Evolutionary conservation across 371 early-diverging fungal species (phyloP).

Genomic region (Ecytonucleospora hepatopenaei): DNA sequence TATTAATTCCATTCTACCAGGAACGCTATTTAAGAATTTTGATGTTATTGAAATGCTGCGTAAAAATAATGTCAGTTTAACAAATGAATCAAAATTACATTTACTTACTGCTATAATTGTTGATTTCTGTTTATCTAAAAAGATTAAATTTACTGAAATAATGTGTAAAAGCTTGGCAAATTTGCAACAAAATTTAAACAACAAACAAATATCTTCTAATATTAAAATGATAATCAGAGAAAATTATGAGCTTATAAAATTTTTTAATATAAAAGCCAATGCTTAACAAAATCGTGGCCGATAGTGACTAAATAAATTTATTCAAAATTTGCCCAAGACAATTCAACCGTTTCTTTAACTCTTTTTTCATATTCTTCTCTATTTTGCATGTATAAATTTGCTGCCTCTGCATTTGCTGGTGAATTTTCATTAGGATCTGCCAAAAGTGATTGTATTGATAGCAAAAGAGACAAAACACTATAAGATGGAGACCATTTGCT

Average conservation of each 20-base stretch:
- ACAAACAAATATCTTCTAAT: no score
- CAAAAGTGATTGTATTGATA: slow-evolving; percentile 80
- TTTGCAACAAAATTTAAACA: no score
- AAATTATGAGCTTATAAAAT: no score
- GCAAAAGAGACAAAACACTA: slow-evolving; percentile 81
- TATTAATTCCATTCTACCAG: slow-evolving; percentile 10
- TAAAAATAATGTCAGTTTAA: neutral
- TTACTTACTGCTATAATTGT: neutral
- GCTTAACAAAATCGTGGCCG: neutral
- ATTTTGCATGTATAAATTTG: slow-evolving; percentile 53
- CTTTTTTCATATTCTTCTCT: slow-evolving; percentile 46
- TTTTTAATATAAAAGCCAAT: no score
- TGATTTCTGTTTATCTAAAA: no score
- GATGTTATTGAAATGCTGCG: neutral
- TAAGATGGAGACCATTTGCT: slow-evolving; percentile 72
- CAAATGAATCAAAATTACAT: neutral
- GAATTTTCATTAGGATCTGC: slow-evolving; percentile 89
- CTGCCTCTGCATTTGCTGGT: slow-evolving; percentile 91
- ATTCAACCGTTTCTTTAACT: slow-evolving; percentile 26
- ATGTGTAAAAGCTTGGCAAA: no score
- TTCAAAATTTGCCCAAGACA: neutral
- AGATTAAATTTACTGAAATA: no score
- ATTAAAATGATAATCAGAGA: no score
- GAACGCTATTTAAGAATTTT: neutral
- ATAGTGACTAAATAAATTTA: neutral